Conservation (phyloP, 345 rosid species). For the Brassica cretica region DNA sequence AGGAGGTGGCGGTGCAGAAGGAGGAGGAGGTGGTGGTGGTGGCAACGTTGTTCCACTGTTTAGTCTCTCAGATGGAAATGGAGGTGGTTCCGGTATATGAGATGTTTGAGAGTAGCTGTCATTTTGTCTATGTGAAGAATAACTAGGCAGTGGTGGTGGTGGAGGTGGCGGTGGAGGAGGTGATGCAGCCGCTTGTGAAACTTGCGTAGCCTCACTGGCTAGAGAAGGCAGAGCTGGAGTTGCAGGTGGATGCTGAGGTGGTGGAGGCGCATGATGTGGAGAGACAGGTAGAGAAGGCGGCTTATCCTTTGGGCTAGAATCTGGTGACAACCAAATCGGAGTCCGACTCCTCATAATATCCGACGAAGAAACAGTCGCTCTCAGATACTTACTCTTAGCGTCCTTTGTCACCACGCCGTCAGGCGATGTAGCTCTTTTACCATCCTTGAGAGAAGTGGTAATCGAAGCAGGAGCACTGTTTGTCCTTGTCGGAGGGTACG, state of each 20-base stretch:
- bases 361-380: conserved; percentile 38
- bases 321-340: conserved; percentile 40
- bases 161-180: conserved; percentile 39
- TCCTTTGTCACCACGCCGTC: conserved; percentile 48
- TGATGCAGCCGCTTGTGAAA: conserved; percentile 29
- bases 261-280: conserved; percentile 34
- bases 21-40: conserved; percentile 27
- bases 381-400: conserved; percentile 37
- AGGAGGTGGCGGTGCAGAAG: conserved; percentile 27
- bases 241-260: conserved; percentile 28
- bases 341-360: conserved; percentile 47
- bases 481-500: conserved; percentile 73
- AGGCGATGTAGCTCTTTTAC: conserved; percentile 43
- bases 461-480: conserved; percentile 83
- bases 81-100: conserved; percentile 29
- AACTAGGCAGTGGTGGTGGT: conserved; percentile 22
- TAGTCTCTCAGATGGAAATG: conserved; percentile 24
- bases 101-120: conserved; percentile 22
- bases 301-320: conserved; percentile 35
- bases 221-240: conserved; percentile 41
- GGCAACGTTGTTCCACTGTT: conserved; percentile 16
- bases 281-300: conserved; percentile 39
- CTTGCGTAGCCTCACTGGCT: conserved; percentile 27
- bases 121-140: conserved; percentile 16
- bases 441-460: conserved; percentile 59